Conservation (phyloP, 2,329 filamentous ascomycete genomes). For the Talaromyces islandicus region DNA sequence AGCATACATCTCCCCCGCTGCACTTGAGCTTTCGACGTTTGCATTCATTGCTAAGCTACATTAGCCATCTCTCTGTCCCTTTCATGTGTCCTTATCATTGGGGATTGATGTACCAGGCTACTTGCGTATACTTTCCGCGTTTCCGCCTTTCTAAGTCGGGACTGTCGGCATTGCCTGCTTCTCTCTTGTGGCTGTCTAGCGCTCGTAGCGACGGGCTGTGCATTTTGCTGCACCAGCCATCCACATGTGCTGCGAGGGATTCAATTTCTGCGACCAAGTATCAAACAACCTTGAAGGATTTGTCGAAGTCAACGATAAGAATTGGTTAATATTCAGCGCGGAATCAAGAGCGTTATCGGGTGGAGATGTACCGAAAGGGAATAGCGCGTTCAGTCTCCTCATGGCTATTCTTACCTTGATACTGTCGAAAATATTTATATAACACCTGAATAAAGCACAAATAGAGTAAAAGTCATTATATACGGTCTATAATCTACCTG, state of each 20-base stretch:
- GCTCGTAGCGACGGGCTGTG: not conserved
- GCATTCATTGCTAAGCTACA: slow-evolving; percentile 8
- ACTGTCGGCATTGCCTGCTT: not conserved
- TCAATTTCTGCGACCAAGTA: not conserved
- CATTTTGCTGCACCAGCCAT: not conserved
- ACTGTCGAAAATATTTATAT: not conserved
- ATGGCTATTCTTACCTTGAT: not conserved
- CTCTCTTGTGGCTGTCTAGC: slow-evolving; percentile 5
- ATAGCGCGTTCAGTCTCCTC: not conserved
- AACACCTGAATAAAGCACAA: not conserved
- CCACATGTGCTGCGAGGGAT: not conserved
- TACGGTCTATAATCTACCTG: not conserved
- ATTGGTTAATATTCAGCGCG: not conserved
- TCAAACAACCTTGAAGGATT: not conserved
- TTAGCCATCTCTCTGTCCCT: not conserved
- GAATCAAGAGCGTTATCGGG: not conserved
- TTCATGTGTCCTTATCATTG: not conserved
- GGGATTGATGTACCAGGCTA: slow-evolving; percentile 24
- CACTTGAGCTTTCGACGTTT: slow-evolving; percentile 11
- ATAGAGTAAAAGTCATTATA: not conserved
- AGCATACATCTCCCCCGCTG: slow-evolving; percentile 9
- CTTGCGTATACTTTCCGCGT: slow-evolving; percentile 30
- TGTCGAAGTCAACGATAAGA: not conserved
- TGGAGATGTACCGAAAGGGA: not conserved
- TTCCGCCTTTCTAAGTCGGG: slow-evolving; percentile 15